A percentile compares a stretch with the other conserved stretches of the same genome.
phyloP scores from a whole-genome alignment of 106 monocot genomes.

The Vanilla planifolia region DNA sequence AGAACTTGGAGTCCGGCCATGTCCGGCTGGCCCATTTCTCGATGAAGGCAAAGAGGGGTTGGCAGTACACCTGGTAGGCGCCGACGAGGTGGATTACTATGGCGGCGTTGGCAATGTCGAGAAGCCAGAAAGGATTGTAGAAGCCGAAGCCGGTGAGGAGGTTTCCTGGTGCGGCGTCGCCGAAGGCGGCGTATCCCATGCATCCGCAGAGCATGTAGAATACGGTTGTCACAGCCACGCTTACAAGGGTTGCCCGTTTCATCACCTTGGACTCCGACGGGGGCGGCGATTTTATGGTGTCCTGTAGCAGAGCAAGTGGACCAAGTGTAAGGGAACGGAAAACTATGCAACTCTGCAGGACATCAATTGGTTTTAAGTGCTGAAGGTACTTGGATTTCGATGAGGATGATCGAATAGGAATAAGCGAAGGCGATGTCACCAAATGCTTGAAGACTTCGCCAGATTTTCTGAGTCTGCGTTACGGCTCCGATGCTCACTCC shows the following conservation, averaged over 20 bases:
- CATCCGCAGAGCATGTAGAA: slow-evolving; percentile 83
- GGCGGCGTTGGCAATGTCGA: slow-evolving; percentile 63
- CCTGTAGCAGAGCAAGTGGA: slow-evolving; percentile 12
- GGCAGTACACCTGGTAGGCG: slow-evolving; percentile 74
- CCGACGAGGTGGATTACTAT: slow-evolving; percentile 69
- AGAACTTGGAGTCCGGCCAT: slow-evolving; percentile 38
- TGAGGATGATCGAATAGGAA: slow-evolving; percentile 90
- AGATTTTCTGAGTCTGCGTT: slow-evolving; percentile 53
- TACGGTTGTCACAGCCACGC: slow-evolving; percentile 48
- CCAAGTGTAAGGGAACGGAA: background rate
- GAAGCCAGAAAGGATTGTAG: slow-evolving; percentile 77
- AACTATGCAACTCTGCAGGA: too few species aligned
- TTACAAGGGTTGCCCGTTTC: slow-evolving; percentile 51
- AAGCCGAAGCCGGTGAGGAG: slow-evolving; percentile 53
- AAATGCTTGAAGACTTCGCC: slow-evolving; percentile 76
- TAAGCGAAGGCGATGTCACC: slow-evolving; percentile 95
- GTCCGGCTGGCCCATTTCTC: slow-evolving; percentile 38
- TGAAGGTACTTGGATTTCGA: slow-evolving; percentile 71
- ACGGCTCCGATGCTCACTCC: slow-evolving; percentile 52
- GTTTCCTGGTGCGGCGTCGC: slow-evolving; percentile 33
- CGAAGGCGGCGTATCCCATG: slow-evolving; percentile 88
- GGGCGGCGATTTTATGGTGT: slow-evolving; percentile 48
- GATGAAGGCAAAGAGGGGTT: slow-evolving; percentile 70
- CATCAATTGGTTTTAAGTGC: background rate
- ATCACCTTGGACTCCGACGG: slow-evolving; percentile 55